phyloP scores from a whole-genome alignment of 805 yeast species.

The Naumovozyma dairenensis region DNA sequence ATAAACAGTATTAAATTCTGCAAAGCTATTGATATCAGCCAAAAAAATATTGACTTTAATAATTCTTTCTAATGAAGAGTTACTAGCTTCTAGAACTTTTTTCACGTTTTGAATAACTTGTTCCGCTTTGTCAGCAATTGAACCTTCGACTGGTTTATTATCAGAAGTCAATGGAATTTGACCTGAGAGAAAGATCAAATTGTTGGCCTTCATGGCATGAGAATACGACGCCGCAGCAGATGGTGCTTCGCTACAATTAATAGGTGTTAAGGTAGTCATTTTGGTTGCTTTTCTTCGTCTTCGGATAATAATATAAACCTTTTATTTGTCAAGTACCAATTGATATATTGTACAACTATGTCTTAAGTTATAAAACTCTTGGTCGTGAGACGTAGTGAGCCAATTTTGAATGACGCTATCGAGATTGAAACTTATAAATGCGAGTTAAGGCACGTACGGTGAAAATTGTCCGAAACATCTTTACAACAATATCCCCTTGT shows the following conservation, averaged over 20 bases:
- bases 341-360: neutral
- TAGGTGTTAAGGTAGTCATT: conserved; percentile 32
- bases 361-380: neutral
- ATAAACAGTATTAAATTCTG: conserved; percentile 77
- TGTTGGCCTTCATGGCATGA: conserved; percentile 87
- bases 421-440: neutral
- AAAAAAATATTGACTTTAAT: conserved; percentile 84
- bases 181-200: conserved; percentile 86
- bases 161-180: conserved; percentile 87
- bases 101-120: conserved; percentile 60
- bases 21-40: conserved; percentile 82
- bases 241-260: conserved; percentile 72
- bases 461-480: too few relatives aligned
- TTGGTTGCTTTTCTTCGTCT: neutral
- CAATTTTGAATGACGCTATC: neutral
- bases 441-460: too few relatives aligned
- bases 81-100: conserved; percentile 72
- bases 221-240: conserved; percentile 96
- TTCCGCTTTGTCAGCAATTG: conserved; percentile 68
- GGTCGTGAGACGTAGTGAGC: neutral
- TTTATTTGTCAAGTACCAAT: neutral
- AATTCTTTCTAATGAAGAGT: conserved; percentile 72
- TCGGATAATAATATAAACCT: neutral
- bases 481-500: too few relatives aligned
- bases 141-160: conserved; percentile 67